Evolutionary conservation across 306 rosid genomes (phyloP), one percentile per base, ranked within the genome.

Genomic region (Lathyrus tuberosus): DNA sequence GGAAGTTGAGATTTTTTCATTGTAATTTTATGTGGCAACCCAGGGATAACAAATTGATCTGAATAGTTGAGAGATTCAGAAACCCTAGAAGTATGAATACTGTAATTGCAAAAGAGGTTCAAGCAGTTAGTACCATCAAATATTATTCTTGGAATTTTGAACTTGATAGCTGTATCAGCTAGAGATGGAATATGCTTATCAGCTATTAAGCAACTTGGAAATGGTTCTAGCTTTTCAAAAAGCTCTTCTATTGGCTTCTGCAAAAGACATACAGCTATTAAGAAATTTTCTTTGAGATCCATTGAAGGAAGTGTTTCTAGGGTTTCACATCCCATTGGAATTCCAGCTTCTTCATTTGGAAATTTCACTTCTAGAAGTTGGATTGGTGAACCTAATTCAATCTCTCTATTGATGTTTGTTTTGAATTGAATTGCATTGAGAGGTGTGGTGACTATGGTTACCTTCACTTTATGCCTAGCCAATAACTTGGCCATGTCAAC

Each of bases 1-100:
- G 59, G 59, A 53, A 53, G 59, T 3, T 53, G 60, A 53, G 60
- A 53, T 53, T 53, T 53, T 53, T 53, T 53, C 60, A 53, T 53
- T 11, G 12, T 31, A 5, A 53, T 53, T 53, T 3, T 10, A 53
- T 20, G 59, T 11, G 59, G 59, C 15, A 53, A 53, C 22, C 60
- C 60, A 22, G 60, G 60, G 33, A 53, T 12, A 53, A 53, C 15
- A 24, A 53, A 53, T 10, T 24, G n/a, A 5, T 53, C 60, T 1
- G 31, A 20, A 10, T 53, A 30, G 5, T 13, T 22, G 0, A 53
- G 15, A 53, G 3, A 10, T 53, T 53, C 60, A 53, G 26, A 53
- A 12, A 53, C n/a, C 33, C 26, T 22, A 22, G 60, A 53, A 53
- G 14, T 3, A 53, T 22, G 33, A 53, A 53, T 53, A 22, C 26